Evolutionary conservation across 2,329 filamentous ascomycete genomes (phyloP), one percentile per base, ranked within the genome.

Genomic region (Ophiostoma tasmaniense): DNA sequence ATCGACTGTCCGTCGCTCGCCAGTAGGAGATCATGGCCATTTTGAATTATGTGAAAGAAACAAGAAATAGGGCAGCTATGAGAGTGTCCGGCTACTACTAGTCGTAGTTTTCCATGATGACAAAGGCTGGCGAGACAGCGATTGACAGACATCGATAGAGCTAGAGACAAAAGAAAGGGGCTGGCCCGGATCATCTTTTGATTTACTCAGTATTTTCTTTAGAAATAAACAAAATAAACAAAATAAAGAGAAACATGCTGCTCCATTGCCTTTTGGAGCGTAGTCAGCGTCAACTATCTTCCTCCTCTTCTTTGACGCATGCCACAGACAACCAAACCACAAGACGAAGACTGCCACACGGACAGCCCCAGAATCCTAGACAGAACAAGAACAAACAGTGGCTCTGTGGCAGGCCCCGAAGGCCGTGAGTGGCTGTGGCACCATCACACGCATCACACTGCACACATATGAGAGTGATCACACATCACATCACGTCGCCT

Each of bases 391-490:
- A 45, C 42, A 45, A 25, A 55, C 52, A 30, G 52, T 59, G 55
- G 55, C 55, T 30, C 52, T 59, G 52, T 59, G 55, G 55, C 55
- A 61, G 25, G 22, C 55, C 50, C 55, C 25, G 55, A 20, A 28
- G 61, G 33, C 33, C 61, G 20, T 69, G 67, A 69, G 68, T 71
- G 70, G 70, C 67, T 69, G 68, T 70, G 67, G 70, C 42, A 62
- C 65, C 61, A 14, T 42, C 52, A 37, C 52, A 45, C 33, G 42
- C 30, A 42, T 33, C 39, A 59, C 55, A 28, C 65, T 14, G 14
- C 65, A 30, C 68, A 66, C 64, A 45, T 45, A 20, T 45, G 6
- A 45, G 17, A 45, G 42, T 55, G 50, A 61, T 61, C 55, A 64
- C 61, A 64, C 67, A 69, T 62, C 62, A 42, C 62, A 37, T 22